Conservation (phyloP, 345 rosid genomes). For the Camelina sativa region DNA sequence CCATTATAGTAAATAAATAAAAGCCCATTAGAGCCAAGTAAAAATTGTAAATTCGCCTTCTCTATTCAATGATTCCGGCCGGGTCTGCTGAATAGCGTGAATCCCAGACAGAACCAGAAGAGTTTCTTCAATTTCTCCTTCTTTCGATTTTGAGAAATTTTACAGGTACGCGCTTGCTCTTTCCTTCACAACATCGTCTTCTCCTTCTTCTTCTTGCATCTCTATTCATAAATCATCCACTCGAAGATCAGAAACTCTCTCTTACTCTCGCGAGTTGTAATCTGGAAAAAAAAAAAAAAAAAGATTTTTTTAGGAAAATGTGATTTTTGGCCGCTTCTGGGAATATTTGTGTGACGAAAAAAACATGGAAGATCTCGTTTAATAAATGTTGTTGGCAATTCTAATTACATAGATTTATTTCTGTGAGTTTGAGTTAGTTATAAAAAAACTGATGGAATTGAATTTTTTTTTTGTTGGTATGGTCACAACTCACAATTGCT, state of each 20-base stretch:
- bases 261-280: neutral
- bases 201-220: neutral
- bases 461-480: neutral
- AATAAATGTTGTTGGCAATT: neutral
- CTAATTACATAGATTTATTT: neutral
- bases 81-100: no score
- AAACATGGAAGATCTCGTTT: conserved; percentile 5
- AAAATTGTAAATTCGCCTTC: no score
- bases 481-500: neutral
- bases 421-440: neutral
- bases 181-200: neutral
- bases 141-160: neutral
- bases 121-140: neutral
- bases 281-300: neutral
- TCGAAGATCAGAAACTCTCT: neutral
- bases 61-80: no score
- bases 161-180: conserved; percentile 22
- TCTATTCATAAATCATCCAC: neutral
- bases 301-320: neutral
- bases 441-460: neutral
- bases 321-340: neutral
- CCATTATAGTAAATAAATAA: neutral
- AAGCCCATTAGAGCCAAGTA: neutral
- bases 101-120: neutral
- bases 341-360: neutral